phyloP scores from a whole-genome alignment of 169 alveolate species.

The Theileria parva region DNA sequence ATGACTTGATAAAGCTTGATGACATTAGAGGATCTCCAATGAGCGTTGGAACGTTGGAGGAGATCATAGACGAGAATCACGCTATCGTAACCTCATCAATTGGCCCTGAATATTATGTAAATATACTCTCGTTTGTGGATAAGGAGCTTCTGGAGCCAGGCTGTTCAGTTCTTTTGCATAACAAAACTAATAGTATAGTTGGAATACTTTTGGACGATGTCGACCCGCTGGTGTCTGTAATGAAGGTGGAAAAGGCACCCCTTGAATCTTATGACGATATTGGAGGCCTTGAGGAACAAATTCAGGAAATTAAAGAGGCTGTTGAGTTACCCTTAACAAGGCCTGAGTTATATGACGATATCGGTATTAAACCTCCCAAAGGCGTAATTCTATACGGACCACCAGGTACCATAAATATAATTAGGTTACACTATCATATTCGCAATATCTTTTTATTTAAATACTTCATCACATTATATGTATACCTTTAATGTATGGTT shows the following conservation, averaged over 20 bases:
- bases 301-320: conserved; percentile 91
- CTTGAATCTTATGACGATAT: conserved; percentile 98
- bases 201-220: conserved; percentile 98
- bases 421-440: not conserved
- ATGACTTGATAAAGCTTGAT: conserved; percentile 89
- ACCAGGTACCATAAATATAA: conserved; percentile 82
- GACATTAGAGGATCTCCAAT: conserved; percentile 97
- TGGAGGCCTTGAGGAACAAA: conserved; percentile 98
- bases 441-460: not conserved
- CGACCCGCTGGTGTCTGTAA: conserved; percentile 94
- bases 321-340: conserved; percentile 98
- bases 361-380: conserved; percentile 96
- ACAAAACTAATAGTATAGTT: conserved; percentile 94
- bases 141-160: conserved; percentile 97
- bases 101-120: conserved; percentile 98
- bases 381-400: conserved; percentile 92
- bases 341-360: conserved; percentile 99
- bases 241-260: conserved; percentile 99
- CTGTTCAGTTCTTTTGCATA: conserved; percentile 94
- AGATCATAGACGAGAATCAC: conserved; percentile 96
- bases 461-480: not conserved
- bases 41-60: conserved; percentile 98
- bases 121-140: conserved; percentile 97
- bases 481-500: not conserved
- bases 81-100: conserved; percentile 97